These are phyloP conservation scores for Penicillium fuscoglaucum DNA, from an alignment of 2,329 filamentous ascomycete genomes.

Conservation along the genomic window DNA sequence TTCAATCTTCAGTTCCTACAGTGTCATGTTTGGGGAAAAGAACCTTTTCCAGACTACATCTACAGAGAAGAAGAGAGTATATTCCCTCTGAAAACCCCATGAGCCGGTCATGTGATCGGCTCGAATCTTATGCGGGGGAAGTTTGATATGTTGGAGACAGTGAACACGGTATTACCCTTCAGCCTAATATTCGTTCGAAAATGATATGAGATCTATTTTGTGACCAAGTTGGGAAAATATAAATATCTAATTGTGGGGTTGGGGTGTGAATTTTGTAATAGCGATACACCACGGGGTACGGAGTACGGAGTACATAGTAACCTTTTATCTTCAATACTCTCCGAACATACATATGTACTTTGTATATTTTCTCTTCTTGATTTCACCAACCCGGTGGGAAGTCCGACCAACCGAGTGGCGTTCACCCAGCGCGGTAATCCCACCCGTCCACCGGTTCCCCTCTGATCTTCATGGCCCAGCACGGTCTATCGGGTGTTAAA, in stretches of 20 bases:
- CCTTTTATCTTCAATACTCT: not conserved
- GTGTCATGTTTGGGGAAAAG: not conserved
- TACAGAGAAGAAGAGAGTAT: not conserved
- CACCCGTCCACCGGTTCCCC: slow-evolving; percentile 2
- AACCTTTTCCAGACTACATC: too few species aligned
- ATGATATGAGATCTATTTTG: not conserved
- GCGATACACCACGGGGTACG: not conserved
- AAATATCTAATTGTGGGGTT: not conserved
- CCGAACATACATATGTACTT: not conserved
- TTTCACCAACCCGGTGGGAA: not conserved
- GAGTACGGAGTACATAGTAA: not conserved
- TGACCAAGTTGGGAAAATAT: not conserved
- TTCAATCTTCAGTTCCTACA: not conserved
- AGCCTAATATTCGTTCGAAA: not conserved
- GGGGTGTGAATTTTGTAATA: not conserved
- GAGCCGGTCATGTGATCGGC: slow-evolving; percentile 18
- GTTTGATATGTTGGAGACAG: not conserved
- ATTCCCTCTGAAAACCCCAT: not conserved
- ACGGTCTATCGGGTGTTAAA: not conserved
- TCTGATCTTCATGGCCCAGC: not conserved
- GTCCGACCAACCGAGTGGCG: slow-evolving; percentile 7
- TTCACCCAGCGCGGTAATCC: slow-evolving; percentile 1
- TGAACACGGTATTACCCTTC: not conserved
- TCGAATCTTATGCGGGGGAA: not conserved
- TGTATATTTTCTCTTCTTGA: not conserved